These are phyloP conservation scores for Coemansia sp. DNA, from an alignment of 192 early-diverging fungal species.

Conservation along the genomic window DNA sequence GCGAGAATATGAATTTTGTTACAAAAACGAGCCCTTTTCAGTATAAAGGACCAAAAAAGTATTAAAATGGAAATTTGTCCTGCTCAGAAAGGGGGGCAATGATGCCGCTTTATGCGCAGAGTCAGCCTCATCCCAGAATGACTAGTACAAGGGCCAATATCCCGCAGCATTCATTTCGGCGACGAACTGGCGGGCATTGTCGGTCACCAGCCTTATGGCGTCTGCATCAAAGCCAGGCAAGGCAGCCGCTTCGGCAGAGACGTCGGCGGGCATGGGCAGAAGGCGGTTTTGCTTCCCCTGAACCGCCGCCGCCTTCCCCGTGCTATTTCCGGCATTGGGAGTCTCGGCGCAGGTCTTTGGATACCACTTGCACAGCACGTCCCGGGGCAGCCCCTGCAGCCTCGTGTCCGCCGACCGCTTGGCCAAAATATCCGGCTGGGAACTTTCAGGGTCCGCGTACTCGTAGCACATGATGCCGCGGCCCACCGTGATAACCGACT, in stretches of 20 bases:
- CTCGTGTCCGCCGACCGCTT: not conserved
- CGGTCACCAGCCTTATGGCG: not conserved
- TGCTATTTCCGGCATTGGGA: not conserved
- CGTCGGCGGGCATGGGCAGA: not conserved
- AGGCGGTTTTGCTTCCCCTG: not conserved
- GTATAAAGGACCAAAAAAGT: too few species aligned
- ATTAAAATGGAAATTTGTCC: too few species aligned
- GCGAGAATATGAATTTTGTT: too few species aligned
- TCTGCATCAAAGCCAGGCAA: conserved; percentile 1
- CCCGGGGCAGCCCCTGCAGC: not conserved
- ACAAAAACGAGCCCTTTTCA: too few species aligned
- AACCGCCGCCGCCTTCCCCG: not conserved
- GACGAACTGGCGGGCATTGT: not conserved
- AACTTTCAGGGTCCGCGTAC: conserved; percentile 11
- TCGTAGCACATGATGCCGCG: conserved; percentile 39
- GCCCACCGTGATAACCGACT: conserved; percentile 32
- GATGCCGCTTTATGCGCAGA: too few species aligned
- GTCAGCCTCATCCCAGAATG: too few species aligned
- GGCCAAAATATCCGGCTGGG: not conserved
- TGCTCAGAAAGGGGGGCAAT: too few species aligned
- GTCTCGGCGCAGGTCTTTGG: conserved; percentile 3
- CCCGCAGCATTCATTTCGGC: conserved; percentile 5
- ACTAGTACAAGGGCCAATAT: not conserved
- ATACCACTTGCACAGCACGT: conserved; percentile 9
- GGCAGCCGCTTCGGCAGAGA: not conserved